Conservation (phyloP, 2,329 filamentous ascomycete species). For the Colletotrichum incanum region DNA sequence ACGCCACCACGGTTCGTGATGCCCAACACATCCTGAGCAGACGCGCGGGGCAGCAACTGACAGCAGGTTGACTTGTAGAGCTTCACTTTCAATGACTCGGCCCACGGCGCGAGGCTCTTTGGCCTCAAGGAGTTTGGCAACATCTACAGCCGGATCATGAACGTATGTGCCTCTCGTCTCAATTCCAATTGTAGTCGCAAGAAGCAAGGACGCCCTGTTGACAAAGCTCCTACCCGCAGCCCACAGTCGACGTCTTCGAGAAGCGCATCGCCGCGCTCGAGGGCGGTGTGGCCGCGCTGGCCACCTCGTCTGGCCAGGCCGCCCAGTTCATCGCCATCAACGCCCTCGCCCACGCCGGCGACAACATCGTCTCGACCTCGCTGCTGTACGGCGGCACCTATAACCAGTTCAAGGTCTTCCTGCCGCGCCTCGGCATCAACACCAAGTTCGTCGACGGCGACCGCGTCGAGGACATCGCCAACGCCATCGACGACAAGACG, state of each 20-base stretch:
- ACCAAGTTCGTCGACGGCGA: slow-evolving; percentile 92
- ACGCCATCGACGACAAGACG: slow-evolving; percentile 91
- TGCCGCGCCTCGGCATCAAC: slow-evolving; percentile 87
- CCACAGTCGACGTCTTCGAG: slow-evolving; percentile 96
- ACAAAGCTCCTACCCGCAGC: slow-evolving; percentile 62
- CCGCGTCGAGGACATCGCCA: slow-evolving; percentile 82
- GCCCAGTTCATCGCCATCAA: slow-evolving; percentile 93
- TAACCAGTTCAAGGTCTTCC: slow-evolving; percentile 95
- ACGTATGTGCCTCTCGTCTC: slow-evolving; percentile 68
- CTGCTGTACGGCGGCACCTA: slow-evolving; percentile 97
- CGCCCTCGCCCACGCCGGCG: slow-evolving; percentile 87
- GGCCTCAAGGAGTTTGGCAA: slow-evolving; percentile 97
- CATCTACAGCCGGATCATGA: slow-evolving; percentile 98
- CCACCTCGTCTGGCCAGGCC: slow-evolving; percentile 87
- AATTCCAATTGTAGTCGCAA: background rate
- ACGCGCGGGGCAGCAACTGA: background rate
- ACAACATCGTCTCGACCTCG: slow-evolving; percentile 93
- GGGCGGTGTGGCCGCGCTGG: slow-evolving; percentile 89
- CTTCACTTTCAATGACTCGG: slow-evolving; percentile 95
- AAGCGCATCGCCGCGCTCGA: slow-evolving; percentile 97
- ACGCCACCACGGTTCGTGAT: slow-evolving; percentile 79
- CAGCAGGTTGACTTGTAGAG: slow-evolving; percentile 68
- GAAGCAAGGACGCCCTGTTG: background rate
- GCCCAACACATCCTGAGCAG: background rate
- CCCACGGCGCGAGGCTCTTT: slow-evolving; percentile 94